Evolutionary conservation across 2,329 filamentous ascomycete species (phyloP).

Genomic region (Samsoniella hepiali): DNA sequence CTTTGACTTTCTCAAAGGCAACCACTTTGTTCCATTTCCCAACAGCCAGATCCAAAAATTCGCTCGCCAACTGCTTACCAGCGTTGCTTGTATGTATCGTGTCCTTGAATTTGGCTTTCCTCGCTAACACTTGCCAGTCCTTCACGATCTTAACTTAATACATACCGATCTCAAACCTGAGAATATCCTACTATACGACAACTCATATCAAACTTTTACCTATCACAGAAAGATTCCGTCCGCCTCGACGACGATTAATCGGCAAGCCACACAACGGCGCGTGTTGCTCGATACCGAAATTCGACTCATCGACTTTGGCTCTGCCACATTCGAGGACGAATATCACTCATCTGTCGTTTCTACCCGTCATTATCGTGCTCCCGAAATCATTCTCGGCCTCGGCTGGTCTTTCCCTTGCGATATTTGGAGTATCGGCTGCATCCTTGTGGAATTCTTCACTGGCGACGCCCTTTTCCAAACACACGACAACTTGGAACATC

Average conservation of each 20-base stretch:
- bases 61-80: constrained; percentile 93
- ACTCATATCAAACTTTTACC: constrained; percentile 66
- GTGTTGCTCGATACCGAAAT: constrained; percentile 69
- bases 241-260: constrained; percentile 57
- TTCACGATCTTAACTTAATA: constrained; percentile 95
- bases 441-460: constrained; percentile 69
- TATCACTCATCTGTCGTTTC: constrained; percentile 71
- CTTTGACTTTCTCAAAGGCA: constrained; percentile 96
- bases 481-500: constrained; percentile 68
- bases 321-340: constrained; percentile 69
- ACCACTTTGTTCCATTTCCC: constrained; percentile 92
- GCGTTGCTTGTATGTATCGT: constrained; percentile 81
- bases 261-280: constrained; percentile 60
- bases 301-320: constrained; percentile 68
- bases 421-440: constrained; percentile 72
- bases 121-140: constrained; percentile 52
- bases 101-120: background rate
- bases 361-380: constrained; percentile 66
- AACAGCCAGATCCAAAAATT: constrained; percentile 98
- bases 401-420: constrained; percentile 71
- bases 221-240: constrained; percentile 69
- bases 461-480: constrained; percentile 70
- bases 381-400: constrained; percentile 67
- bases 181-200: constrained; percentile 66
- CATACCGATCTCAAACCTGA: constrained; percentile 79